These are phyloP conservation scores for Haematococcus lacustris DNA, from an alignment of 139 green algal genomes.

Conservation along the genomic window DNA sequence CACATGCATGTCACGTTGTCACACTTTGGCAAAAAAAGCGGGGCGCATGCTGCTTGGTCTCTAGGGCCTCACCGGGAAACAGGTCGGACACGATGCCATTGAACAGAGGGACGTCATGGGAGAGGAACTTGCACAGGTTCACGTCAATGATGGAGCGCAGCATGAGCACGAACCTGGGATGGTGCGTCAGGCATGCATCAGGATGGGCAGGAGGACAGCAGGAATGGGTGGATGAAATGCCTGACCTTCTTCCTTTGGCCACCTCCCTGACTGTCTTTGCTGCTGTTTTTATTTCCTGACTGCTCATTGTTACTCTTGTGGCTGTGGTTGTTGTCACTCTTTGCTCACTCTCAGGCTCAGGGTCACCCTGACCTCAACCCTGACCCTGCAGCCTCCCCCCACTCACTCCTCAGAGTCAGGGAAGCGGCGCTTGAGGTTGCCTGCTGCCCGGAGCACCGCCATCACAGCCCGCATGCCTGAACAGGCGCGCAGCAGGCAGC, in stretches of 20 bases:
- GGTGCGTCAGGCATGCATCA: conserved; percentile 21
- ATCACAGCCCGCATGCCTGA: conserved; percentile 71
- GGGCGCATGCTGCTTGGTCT: background rate
- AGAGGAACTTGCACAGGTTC: conserved; percentile 82
- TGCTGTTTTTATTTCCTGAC: too few relatives aligned
- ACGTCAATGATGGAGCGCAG: conserved; percentile 71
- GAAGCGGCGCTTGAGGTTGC: conserved; percentile 44
- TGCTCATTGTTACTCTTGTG: too few relatives aligned
- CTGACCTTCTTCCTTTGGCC: too few relatives aligned
- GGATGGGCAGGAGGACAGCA: background rate
- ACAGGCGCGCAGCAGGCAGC: too few relatives aligned
- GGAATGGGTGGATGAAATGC: too few relatives aligned
- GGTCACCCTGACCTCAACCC: too few relatives aligned
- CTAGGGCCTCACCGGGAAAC: conserved; percentile 53
- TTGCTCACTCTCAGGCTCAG: too few relatives aligned
- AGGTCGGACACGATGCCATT: conserved; percentile 67
- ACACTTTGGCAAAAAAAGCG: background rate
- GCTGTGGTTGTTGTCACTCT: too few relatives aligned
- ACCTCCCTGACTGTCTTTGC: too few relatives aligned
- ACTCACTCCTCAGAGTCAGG: conserved; percentile 46
- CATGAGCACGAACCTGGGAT: conserved; percentile 58
- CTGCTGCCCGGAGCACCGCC: conserved; percentile 65
- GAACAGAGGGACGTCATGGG: conserved; percentile 74
- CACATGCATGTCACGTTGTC: too few relatives aligned
- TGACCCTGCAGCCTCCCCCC: background rate